These are phyloP conservation scores for Ceratobasidium theobromae DNA, from an alignment of 1,284 basidiomycete genomes.

Conservation along the genomic window DNA sequence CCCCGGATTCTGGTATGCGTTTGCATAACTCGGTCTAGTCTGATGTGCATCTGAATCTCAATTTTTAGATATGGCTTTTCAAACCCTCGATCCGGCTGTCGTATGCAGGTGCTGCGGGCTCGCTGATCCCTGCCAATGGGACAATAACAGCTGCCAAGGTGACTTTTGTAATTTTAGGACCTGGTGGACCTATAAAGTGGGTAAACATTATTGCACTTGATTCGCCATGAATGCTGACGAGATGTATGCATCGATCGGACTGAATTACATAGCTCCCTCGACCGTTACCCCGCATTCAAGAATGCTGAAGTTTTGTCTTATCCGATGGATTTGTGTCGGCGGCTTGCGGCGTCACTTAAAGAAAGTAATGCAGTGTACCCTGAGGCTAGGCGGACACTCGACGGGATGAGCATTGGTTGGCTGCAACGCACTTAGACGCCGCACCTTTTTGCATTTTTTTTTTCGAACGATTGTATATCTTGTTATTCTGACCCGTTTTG, in stretches of 20 bases:
- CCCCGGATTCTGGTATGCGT: slow-evolving; percentile 69
- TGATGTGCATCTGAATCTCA: too few species aligned
- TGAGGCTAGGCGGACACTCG: slow-evolving; percentile 69
- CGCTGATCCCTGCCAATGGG: slow-evolving; percentile 61
- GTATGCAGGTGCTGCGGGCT: slow-evolving; percentile 60
- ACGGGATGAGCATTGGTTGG: slow-evolving; percentile 77
- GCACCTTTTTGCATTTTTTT: background rate
- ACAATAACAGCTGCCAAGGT: slow-evolving; percentile 71
- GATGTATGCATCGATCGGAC: slow-evolving; percentile 18
- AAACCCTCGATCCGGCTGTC: slow-evolving; percentile 79
- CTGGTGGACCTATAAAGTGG: slow-evolving; percentile 57
- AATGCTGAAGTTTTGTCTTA: slow-evolving; percentile 81
- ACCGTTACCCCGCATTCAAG: slow-evolving; percentile 51
- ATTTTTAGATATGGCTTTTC: slow-evolving; percentile 79
- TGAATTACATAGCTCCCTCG: slow-evolving; percentile 46
- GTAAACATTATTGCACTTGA: slow-evolving; percentile 37
- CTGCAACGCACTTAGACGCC: slow-evolving; percentile 46
- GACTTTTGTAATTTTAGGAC: slow-evolving; percentile 66
- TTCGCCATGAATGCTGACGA: slow-evolving; percentile 7
- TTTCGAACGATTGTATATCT: background rate
- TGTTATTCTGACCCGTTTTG: too few species aligned
- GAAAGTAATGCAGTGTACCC: slow-evolving; percentile 77
- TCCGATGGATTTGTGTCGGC: slow-evolving; percentile 68
- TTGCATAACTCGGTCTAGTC: background rate
- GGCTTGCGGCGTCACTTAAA: slow-evolving; percentile 62